Evolutionary conservation across 140 eudicot species (phyloP), one percentile per base, ranked within the genome.

Genomic region (Ambrosia hybrid): DNA sequence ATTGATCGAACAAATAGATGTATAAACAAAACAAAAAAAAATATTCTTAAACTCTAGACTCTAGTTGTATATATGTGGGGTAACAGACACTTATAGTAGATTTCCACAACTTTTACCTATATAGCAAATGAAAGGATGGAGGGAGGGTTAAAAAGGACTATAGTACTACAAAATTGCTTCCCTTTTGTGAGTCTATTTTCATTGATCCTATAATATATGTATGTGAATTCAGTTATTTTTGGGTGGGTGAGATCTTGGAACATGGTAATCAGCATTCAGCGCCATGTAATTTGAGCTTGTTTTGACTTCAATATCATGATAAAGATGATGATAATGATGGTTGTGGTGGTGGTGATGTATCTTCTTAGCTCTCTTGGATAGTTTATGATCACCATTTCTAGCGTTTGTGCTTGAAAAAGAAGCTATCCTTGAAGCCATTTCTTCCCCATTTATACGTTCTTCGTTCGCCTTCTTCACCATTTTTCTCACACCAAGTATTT

Each of bases 161-260:
- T 41, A 4, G 46, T 55, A 58, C 72, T 69, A 60, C 77, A 73
- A 77, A 68, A 73, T 72, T 77, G 82, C 59, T 68, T 69, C 78
- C 76, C 21, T 46, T 69, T 49, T n/a, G 16, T 49, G 39, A 41
- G 4, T 41, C 46, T 9, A 21, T 16, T 68, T 45, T 43, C 57
- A 37, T 48, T 75, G 30, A 9, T 39, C 57, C 57, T 10, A n/a
- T 34, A 13, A 30, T 30, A 30, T 62, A 52, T 33, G 17, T 64
- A 55, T 51, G 5, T 55, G 43, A 55, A 64, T 34, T 84, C 65
- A 87, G 74, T 87, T 87, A 72, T 87, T 73, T 76, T 51, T 79
- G 39, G 93, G 93, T 55, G 89, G 89, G 73, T 87, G 93, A 43
- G 87, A 59, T 57, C 77, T 79, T 10, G 93, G 85, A 16, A 63